Base-by-base conservation (phyloP, 805 yeast species). In the Suhomyces sp. region DNA sequence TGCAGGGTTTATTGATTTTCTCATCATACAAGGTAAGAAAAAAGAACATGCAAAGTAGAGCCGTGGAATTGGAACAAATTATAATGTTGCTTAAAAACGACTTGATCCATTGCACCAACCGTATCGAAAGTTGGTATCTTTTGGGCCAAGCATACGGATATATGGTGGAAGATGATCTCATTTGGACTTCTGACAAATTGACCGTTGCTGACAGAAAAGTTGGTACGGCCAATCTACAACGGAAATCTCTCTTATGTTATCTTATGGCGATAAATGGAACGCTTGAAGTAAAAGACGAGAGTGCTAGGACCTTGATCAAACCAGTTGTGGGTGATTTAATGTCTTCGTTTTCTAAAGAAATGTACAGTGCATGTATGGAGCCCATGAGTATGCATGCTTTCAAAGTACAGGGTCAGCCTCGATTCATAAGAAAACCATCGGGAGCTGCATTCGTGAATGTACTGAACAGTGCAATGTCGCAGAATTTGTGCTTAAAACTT, bases 161-260 rank as follows among this genome's bases (percentile, higher is more conserved):
- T 38, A 63, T 85, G 25, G 95, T 83, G 0, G 97, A 91, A 45
- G 96, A 88, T 55, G 96, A 87, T 44, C 60, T 93, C 37, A 78
- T 86, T n/a, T 88, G 96, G 95, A 84, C 91, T 1, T 80, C 95
- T 0, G 96, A 90, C 48, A 84, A 84, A 50, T 60, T 88, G 23
- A 81, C 81, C 33, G 68, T 74, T 0, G 51, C 68, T 0, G 93
- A 83, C 5, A 70, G 79, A 42, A 82, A 82, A 49, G 60, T 61
- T 3, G 55, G 61, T 0, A 82, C 88, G 0, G 87, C 88, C 0
- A 58, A 70, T 5, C 52, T 76, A 3, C 96, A 88, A 55, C 70
- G 83, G 39, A 81, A 74, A 48, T 70, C 95, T 0, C 56, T 91
- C 2, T 47, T 88, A 2, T 81, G 95, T 42, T 88, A 82, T 47